Conservation (phyloP, 2,329 filamentous ascomycete species). For the Cytospora schulzeri region DNA sequence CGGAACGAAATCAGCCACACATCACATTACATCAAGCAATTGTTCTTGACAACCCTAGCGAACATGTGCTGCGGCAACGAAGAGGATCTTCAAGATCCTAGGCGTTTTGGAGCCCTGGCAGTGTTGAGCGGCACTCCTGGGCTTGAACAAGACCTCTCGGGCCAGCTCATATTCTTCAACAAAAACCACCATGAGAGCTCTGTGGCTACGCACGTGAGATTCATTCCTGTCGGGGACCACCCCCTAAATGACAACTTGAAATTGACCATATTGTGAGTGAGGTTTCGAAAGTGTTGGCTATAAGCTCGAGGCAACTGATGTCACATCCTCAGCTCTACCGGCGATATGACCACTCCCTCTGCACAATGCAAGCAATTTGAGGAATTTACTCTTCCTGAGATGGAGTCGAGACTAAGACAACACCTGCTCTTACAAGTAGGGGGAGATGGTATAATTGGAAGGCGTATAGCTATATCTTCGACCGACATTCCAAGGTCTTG, state of each 20-base stretch:
- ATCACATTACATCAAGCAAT: background rate
- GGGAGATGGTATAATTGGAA: slow-evolving; percentile 24
- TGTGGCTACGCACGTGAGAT: slow-evolving; percentile 23
- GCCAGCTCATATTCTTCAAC: slow-evolving; percentile 23
- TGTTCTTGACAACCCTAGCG: background rate
- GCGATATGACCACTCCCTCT: slow-evolving; percentile 19
- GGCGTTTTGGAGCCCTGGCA: slow-evolving; percentile 23
- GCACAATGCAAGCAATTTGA: slow-evolving; percentile 15
- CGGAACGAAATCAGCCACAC: background rate
- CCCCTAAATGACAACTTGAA: slow-evolving; percentile 2
- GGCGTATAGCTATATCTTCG: slow-evolving; percentile 22
- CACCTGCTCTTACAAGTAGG: slow-evolving; percentile 22
- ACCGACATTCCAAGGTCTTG: background rate
- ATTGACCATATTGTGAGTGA: slow-evolving; percentile 23
- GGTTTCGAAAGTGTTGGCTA: background rate
- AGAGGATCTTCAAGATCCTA: slow-evolving; percentile 17
- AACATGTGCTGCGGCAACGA: slow-evolving; percentile 23
- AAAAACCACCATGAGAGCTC: slow-evolving; percentile 17
- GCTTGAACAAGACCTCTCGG: slow-evolving; percentile 14
- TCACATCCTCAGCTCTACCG: slow-evolving; percentile 14
- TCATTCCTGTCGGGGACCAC: background rate
- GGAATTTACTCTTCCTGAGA: slow-evolving; percentile 8
- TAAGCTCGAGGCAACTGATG: background rate
- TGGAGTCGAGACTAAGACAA: slow-evolving; percentile 14
- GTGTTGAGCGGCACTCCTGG: slow-evolving; percentile 15